These are phyloP conservation scores for Saccharomyces cerevisiae DNA, from an alignment of 805 yeast species.

Conservation along the genomic window DNA sequence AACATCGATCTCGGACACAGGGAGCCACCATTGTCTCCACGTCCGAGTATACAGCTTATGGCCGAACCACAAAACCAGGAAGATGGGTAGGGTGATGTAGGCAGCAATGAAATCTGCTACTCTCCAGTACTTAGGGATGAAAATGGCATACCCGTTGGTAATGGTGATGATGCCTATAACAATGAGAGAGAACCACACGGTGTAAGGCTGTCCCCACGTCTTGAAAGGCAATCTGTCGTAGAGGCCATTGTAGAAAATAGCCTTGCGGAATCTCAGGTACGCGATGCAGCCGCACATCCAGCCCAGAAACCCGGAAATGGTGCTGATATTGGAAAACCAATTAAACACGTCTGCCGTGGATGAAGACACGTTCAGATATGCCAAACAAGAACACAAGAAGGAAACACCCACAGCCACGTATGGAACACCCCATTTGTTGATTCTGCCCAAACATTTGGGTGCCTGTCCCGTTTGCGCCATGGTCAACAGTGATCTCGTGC, in stretches of 20 bases:
- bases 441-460: slow-evolving; percentile 39
- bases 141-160: slow-evolving; percentile 69
- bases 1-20: slow-evolving; percentile 53
- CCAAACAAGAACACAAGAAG: slow-evolving; percentile 34
- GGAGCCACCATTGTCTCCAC: slow-evolving; percentile 37
- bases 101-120: slow-evolving; percentile 60
- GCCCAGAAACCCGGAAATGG: slow-evolving; percentile 58
- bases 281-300: slow-evolving; percentile 51
- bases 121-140: slow-evolving; percentile 42
- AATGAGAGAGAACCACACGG: slow-evolving; percentile 46
- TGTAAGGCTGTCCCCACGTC: slow-evolving; percentile 48
- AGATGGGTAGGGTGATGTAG: slow-evolving; percentile 46
- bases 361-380: slow-evolving; percentile 48
- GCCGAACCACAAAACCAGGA: slow-evolving; percentile 44
- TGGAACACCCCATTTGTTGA: slow-evolving; percentile 52
- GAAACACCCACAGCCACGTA: slow-evolving; percentile 26
- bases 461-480: slow-evolving; percentile 44
- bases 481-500: slow-evolving; percentile 41
- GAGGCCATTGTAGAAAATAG: slow-evolving; percentile 44
- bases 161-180: slow-evolving; percentile 46
- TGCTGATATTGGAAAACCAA: slow-evolving; percentile 59
- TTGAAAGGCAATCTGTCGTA: slow-evolving; percentile 50
- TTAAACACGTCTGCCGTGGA: slow-evolving; percentile 47
- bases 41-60: slow-evolving; percentile 45
- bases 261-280: slow-evolving; percentile 58